A percentile compares a stretch with the other conserved stretches of the same genome.
These are phyloP conservation scores for Microascus cirrosus DNA, from an alignment of 2,329 filamentous ascomycete species.

Conservation along the genomic window DNA sequence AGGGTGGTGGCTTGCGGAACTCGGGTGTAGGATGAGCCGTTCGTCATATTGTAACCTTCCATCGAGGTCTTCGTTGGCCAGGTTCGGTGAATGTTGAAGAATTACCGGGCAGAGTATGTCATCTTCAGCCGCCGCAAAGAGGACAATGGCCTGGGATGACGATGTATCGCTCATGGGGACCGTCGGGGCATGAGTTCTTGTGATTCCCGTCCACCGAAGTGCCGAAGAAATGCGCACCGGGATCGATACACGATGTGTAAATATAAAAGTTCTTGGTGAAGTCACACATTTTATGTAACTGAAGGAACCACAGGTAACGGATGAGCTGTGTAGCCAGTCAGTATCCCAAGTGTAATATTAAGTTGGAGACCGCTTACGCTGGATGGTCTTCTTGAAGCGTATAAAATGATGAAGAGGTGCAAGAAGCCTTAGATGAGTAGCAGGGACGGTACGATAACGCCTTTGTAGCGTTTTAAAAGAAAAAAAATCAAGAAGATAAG, in stretches of 20 bases:
- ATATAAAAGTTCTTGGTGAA: slow-evolving; percentile 71
- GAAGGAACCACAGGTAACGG: background rate
- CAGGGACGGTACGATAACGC: background rate
- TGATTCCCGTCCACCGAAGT: slow-evolving; percentile 56
- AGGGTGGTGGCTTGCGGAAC: background rate
- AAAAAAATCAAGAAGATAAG: background rate
- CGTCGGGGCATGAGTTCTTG: slow-evolving; percentile 45
- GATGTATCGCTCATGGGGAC: slow-evolving; percentile 66
- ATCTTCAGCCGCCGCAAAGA: slow-evolving; percentile 25
- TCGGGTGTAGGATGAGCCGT: background rate
- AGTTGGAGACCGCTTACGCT: background rate
- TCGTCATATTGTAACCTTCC: background rate
- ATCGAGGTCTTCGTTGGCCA: background rate
- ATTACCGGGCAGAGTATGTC: background rate
- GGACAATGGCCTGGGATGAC: slow-evolving; percentile 52
- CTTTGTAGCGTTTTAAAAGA: background rate
- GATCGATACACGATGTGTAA: slow-evolving; percentile 59
- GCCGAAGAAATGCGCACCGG: slow-evolving; percentile 58
- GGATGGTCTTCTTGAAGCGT: background rate
- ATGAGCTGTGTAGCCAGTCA: background rate
- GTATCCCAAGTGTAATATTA: background rate
- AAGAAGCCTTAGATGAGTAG: background rate
- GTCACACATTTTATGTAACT: slow-evolving; percentile 36
- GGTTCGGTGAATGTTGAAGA: background rate
- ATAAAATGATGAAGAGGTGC: background rate